These are phyloP conservation scores for Xylaria nigripes DNA, from an alignment of 495 filamentous ascomycete species.

Conservation along the genomic window DNA sequence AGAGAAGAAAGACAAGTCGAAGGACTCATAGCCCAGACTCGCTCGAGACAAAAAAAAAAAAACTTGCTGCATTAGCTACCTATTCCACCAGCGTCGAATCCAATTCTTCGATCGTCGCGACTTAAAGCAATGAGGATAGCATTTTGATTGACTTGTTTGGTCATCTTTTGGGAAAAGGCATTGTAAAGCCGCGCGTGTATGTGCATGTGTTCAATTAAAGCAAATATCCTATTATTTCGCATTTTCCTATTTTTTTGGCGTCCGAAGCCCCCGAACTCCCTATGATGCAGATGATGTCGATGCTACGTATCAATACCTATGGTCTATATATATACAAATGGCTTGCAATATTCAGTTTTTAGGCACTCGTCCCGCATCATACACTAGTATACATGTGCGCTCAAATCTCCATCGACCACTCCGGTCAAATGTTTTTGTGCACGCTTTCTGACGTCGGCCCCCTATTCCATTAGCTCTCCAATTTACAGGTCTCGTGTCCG, in stretches of 20 bases:
- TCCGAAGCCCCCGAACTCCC: neutral
- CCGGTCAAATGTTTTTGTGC: neutral
- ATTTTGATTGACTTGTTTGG: too few relatives aligned
- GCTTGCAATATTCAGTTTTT: neutral
- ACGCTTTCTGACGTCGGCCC: neutral
- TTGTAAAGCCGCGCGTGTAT: too few relatives aligned
- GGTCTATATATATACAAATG: neutral
- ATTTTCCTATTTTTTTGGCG: neutral
- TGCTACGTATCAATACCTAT: neutral
- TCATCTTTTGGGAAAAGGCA: too few relatives aligned
- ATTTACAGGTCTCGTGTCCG: constrained; percentile 27
- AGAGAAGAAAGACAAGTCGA: constrained; percentile 25
- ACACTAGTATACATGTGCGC: neutral
- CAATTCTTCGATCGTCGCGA: neutral
- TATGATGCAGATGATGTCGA: neutral
- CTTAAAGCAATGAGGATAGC: too few relatives aligned
- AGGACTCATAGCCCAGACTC: constrained; percentile 3
- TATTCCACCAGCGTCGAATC: neutral
- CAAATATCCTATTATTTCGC: too few relatives aligned
- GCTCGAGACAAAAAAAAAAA: too few relatives aligned
- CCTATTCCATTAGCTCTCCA: neutral
- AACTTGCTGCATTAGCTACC: too few relatives aligned
- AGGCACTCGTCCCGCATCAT: neutral
- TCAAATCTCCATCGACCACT: neutral
- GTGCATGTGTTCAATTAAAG: too few relatives aligned